These are phyloP conservation scores for Furcasterigmium furcatum DNA, from an alignment of 2,329 filamentous ascomycete genomes.

Conservation along the genomic window DNA sequence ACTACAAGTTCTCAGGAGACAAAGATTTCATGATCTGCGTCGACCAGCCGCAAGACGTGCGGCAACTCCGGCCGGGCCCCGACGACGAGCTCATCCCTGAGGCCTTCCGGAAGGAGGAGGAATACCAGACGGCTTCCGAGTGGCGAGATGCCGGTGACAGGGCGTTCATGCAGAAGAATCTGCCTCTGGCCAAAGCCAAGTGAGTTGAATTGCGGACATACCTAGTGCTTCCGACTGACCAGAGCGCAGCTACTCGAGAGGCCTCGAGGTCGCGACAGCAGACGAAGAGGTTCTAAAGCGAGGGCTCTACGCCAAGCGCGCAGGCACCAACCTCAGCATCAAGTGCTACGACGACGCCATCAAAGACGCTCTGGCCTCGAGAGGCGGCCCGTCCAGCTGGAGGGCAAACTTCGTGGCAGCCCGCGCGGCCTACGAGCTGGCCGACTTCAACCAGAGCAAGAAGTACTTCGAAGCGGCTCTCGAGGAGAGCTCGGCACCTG, in stretches of 20 bases:
- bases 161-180: conserved; percentile 22
- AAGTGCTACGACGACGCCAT: conserved; percentile 27
- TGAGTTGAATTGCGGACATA: conserved; percentile 8
- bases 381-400: conserved; percentile 21
- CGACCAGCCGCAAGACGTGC: conserved; percentile 29
- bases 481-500: conserved; percentile 12
- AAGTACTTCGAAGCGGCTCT: conserved; percentile 19
- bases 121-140: conserved; percentile 12
- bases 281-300: conserved; percentile 13
- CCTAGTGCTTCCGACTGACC: neutral
- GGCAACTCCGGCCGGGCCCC: conserved; percentile 20
- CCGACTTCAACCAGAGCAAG: conserved; percentile 20
- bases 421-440: conserved; percentile 28
- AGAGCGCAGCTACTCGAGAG: conserved; percentile 25
- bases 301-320: conserved; percentile 23
- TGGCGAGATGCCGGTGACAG: conserved; percentile 14
- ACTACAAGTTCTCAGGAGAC: conserved; percentile 26
- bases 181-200: conserved; percentile 27
- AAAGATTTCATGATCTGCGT: conserved; percentile 28
- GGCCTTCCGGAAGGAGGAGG: conserved; percentile 15
- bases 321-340: conserved; percentile 25
- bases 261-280: conserved; percentile 17
- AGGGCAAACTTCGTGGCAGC: conserved; percentile 28
- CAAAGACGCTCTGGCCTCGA: conserved; percentile 25
- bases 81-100: conserved; percentile 25